Conservation (phyloP, 257 asterid species). For the Sherardia arvensis region DNA sequence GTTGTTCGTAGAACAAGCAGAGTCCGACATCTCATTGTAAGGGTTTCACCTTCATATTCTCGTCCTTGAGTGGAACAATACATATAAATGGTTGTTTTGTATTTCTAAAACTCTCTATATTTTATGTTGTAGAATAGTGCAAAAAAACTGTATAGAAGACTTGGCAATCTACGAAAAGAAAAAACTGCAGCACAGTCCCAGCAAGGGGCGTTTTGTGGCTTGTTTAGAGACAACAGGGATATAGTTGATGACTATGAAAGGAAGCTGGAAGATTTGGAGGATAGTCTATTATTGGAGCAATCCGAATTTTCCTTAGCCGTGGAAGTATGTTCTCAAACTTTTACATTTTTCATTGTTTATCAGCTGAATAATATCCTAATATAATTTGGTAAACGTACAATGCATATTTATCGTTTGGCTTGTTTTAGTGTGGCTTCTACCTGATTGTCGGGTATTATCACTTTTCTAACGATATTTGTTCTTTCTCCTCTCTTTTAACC, state of each 20-base stretch:
- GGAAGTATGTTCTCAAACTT: slow-evolving; percentile 9
- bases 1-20: slow-evolving; percentile 21
- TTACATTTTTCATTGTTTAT: background rate
- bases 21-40: slow-evolving; percentile 26
- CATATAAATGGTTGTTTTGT: background rate
- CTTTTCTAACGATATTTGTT: slow-evolving; percentile 1
- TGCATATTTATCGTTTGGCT: background rate
- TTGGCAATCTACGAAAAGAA: slow-evolving; percentile 7
- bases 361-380: background rate
- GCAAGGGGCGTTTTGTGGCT: slow-evolving; percentile 9
- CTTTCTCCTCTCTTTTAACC: background rate
- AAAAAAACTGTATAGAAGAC: background rate
- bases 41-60: slow-evolving; percentile 6
- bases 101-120: background rate
- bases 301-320: slow-evolving; percentile 5
- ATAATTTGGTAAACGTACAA: background rate
- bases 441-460: background rate
- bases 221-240: slow-evolving; percentile 1
- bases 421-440: background rate
- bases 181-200: background rate
- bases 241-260: slow-evolving; percentile 9
- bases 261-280: slow-evolving; percentile 6
- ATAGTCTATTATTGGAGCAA: slow-evolving; percentile 9
- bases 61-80: background rate
- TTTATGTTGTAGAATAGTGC: slow-evolving; percentile 5